These are phyloP conservation scores for Trichoderma citrinoviride DNA, from an alignment of 2,329 filamentous ascomycete species.

Conservation along the genomic window DNA sequence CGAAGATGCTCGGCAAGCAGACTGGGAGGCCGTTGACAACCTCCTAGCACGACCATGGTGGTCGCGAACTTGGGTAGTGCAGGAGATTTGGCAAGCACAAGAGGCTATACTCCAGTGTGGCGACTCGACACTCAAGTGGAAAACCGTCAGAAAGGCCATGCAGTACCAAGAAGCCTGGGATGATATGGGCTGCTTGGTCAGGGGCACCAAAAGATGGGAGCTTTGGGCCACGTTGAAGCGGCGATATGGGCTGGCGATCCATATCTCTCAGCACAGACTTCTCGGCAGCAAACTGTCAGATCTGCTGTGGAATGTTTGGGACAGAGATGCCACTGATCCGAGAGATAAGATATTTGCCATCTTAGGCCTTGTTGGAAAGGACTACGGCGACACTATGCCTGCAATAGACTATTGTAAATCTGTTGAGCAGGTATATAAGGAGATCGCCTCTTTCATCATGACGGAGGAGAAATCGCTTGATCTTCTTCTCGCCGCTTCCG, in stretches of 20 bases:
- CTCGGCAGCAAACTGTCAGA: neutral
- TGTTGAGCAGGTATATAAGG: neutral
- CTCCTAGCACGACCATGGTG: neutral
- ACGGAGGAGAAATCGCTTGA: neutral
- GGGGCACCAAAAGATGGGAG: neutral
- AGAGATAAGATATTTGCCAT: neutral
- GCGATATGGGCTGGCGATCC: slow-evolving; percentile 1
- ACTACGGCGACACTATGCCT: neutral
- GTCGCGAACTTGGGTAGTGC: neutral
- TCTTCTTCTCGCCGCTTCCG: neutral
- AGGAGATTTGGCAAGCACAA: neutral
- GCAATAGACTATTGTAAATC: neutral
- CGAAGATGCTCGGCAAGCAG: neutral
- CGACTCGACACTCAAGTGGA: neutral
- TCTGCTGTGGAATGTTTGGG: neutral
- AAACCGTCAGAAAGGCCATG: neutral
- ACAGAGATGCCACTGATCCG: neutral
- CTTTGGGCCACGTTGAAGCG: neutral
- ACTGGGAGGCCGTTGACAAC: neutral
- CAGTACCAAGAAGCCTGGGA: neutral
- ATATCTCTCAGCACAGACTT: neutral
- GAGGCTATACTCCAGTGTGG: neutral
- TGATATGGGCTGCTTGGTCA: neutral
- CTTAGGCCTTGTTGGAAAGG: neutral
- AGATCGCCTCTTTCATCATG: neutral